Evolutionary conservation across 176 grass and related monocot species (phyloP).

Genomic region (Ensete glaucum): DNA sequence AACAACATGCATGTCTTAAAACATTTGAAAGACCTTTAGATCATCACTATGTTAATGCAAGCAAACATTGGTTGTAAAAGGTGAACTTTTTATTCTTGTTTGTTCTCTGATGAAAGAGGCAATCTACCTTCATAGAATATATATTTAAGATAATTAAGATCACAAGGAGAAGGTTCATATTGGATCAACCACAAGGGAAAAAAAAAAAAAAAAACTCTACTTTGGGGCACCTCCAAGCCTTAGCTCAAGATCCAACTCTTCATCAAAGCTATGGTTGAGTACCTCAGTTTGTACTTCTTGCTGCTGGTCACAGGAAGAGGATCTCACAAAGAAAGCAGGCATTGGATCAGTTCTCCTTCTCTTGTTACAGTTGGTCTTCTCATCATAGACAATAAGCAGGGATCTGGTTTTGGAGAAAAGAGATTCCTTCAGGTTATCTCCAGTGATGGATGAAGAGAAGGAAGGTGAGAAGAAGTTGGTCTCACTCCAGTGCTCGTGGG

Average conservation of each 20-base stretch:
- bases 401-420: neutral
- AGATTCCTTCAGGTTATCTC: neutral
- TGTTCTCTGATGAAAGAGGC: no score
- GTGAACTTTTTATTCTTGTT: no score
- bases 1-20: no score
- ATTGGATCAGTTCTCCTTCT: neutral
- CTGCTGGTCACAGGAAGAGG: neutral
- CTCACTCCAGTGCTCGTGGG: slow-evolving; percentile 29
- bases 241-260: slow-evolving; percentile 27
- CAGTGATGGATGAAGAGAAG: neutral
- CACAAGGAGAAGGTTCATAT: no score
- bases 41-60: no score
- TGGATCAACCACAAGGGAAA: no score
- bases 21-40: no score
- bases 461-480: slow-evolving; percentile 23
- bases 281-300: neutral
- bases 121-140: no score
- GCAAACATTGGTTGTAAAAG: no score
- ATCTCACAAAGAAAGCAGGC: no score
- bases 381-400: neutral
- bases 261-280: neutral
- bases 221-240: slow-evolving; percentile 13
- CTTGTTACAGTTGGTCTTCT: slow-evolving; percentile 6
- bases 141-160: no score
- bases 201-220: no score